phyloP scores from a whole-genome alignment of 306 rosid species.

The Parietaria judaica region DNA sequence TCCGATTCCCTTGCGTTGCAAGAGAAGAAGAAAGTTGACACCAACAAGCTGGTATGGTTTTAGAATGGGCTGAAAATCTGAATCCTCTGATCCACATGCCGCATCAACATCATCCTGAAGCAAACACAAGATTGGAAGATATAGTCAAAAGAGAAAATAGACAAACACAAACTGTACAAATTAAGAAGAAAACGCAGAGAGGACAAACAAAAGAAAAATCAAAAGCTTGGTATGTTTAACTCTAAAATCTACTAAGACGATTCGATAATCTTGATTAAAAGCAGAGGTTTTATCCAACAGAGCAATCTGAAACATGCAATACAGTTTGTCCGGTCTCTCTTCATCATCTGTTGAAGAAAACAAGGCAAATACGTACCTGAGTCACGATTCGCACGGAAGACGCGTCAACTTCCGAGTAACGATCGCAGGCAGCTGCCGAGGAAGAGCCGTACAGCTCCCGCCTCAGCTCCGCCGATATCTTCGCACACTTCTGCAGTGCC shows the following conservation, averaged over 20 bases:
- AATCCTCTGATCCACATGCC: slow-evolving; percentile 72
- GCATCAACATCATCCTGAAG: slow-evolving; percentile 71
- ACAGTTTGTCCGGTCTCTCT: no score
- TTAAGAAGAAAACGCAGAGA: no score
- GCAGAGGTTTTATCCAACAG: no score
- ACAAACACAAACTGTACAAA: no score
- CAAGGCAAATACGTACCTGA: slow-evolving; percentile 39
- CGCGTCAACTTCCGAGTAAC: slow-evolving; percentile 77
- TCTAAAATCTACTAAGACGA: no score
- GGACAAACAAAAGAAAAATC: no score
- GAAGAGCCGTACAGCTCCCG: slow-evolving; percentile 67
- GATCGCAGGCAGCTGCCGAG: slow-evolving; percentile 43
- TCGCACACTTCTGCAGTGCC: slow-evolving; percentile 84
- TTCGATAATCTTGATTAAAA: no score
- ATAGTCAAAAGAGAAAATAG: no score
- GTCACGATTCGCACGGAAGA: slow-evolving; percentile 75
- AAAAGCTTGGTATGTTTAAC: no score
- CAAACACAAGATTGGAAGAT: slow-evolving; percentile 6
- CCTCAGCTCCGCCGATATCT: slow-evolving; percentile 74
- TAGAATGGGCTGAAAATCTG: slow-evolving; percentile 80
- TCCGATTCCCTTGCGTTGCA: slow-evolving; percentile 77
- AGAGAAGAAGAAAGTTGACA: slow-evolving; percentile 81
- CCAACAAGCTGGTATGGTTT: slow-evolving; percentile 95
- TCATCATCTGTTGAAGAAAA: no score
- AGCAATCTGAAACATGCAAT: no score